Conservation (phyloP, 1,284 basidiomycete species). For the Entoloma clypeatum region DNA sequence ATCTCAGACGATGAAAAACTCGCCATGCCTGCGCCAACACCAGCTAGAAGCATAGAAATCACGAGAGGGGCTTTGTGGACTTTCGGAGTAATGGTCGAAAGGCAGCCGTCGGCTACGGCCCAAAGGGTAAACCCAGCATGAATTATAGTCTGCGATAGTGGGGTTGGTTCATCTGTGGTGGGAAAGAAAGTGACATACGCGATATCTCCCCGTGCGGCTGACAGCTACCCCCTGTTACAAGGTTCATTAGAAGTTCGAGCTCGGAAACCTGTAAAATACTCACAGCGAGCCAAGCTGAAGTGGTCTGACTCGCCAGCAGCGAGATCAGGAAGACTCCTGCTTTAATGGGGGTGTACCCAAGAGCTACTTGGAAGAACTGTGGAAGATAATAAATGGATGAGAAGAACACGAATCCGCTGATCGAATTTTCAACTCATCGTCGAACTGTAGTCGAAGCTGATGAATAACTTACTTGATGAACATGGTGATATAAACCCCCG, state of each 20-base stretch:
- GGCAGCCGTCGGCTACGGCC: conserved; percentile 65
- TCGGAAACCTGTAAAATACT: conserved; percentile 16
- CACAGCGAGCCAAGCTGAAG: conserved; percentile 53
- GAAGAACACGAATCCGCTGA: conserved; percentile 57
- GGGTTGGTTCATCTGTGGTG: background rate
- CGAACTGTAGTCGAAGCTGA: conserved; percentile 8
- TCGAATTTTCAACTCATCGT: background rate
- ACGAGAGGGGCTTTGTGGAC: conserved; percentile 54
- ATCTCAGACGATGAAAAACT: conserved; percentile 14
- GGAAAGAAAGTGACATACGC: conserved; percentile 34
- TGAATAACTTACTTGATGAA: conserved; percentile 50
- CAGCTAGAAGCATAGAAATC: conserved; percentile 65
- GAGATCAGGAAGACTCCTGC: conserved; percentile 63
- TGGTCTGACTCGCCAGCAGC: conserved; percentile 59
- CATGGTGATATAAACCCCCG: conserved; percentile 65
- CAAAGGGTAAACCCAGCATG: conserved; percentile 66
- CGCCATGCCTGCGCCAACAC: conserved; percentile 65
- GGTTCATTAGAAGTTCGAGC: conserved; percentile 2
- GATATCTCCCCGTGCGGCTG: conserved; percentile 63
- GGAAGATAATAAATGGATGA: conserved; percentile 64
- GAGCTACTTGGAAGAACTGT: conserved; percentile 71
- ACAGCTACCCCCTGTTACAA: conserved; percentile 55
- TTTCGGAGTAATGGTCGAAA: conserved; percentile 54
- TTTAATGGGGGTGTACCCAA: conserved; percentile 59
- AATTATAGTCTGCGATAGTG: conserved; percentile 47